Base-by-base conservation (phyloP, 805 yeast species). In the Blastobotrys parvus region DNA sequence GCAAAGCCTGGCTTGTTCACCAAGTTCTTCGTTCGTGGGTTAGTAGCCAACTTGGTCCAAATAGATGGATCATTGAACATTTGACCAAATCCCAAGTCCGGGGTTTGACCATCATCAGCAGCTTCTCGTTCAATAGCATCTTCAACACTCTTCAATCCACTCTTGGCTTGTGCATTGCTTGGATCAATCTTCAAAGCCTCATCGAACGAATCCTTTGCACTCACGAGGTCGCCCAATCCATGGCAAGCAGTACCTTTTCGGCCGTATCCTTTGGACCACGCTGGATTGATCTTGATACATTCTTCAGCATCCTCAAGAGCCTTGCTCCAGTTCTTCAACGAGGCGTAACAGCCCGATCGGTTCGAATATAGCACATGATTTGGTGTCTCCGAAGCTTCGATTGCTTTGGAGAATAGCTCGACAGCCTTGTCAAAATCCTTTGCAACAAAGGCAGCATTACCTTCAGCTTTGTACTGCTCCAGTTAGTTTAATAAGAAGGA, bases 231-330 rank as follows among this genome's bases (percentile, higher is more conserved):
- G 15, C 87, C 87, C 47, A 83, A 68, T n/a, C 98, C 98, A 56
- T 72, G 81, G 39, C 81, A 77, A 25, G 98, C 98, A 51, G 97
- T 89, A 46, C 86, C 99, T 30, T 83, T 82, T 65, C 99, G 80
- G 58, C 80, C 83, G 70, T 83, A 85, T 38, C 97, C 98, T 66
- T 92, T 92, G 18, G 96, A 88, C 97, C 97, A 92, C 2, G 81
- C 52, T 13, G 88, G 80, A 51, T 84, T 86, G 65, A 88, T 78
- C 56, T 76, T 73, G 42, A 83, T 79, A 66, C 95, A 83, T 58
- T 82, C 77, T 46, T 84, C 66, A 15, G 97, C 98, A 63, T 92
- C 98, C 37, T 71, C 68, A 47, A 87, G 69, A 3, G 97, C 98
- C 46, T 79, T 68, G 18, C 62, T 62, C 57, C 80, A 92, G 55